Evolutionary conservation across 1,284 basidiomycete species (phyloP).

Genomic region (Sutorius eximius): DNA sequence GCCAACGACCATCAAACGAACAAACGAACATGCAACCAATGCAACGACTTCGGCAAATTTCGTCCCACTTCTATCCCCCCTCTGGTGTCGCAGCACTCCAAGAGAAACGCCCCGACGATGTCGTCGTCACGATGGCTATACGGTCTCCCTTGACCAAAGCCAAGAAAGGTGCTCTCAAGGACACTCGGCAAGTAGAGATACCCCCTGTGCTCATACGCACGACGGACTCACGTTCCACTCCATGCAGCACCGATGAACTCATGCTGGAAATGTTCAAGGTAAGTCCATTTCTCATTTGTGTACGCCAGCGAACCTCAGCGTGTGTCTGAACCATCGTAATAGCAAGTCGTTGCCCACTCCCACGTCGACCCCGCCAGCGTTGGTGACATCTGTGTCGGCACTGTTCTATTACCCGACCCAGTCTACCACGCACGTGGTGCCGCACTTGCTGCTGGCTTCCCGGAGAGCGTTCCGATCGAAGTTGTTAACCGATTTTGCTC

Average conservation of each 20-base stretch:
- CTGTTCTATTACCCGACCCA: conserved; percentile 59
- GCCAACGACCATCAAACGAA: background rate
- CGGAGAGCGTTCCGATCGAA: conserved; percentile 74
- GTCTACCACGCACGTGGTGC: conserved; percentile 71
- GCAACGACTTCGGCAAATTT: conserved; percentile 64
- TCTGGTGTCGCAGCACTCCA: conserved; percentile 47
- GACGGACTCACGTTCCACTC: background rate
- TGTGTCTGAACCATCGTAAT: conserved; percentile 28
- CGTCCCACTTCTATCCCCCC: conserved; percentile 53
- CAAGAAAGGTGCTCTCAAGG: conserved; percentile 79
- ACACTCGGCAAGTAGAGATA: conserved; percentile 52
- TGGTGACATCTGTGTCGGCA: conserved; percentile 80
- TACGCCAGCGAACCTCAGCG: background rate
- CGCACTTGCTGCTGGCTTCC: conserved; percentile 79
- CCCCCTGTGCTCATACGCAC: background rate
- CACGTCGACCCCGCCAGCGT: conserved; percentile 68
- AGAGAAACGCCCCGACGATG: conserved; percentile 65
- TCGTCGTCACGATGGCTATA: conserved; percentile 78
- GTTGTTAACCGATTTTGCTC: conserved; percentile 80
- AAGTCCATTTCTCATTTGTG: conserved; percentile 2
- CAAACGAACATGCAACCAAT: conserved; percentile 24
- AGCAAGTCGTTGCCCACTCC: conserved; percentile 65
- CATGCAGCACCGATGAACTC: conserved; percentile 67
- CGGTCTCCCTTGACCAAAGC: conserved; percentile 76
- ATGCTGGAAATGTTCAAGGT: conserved; percentile 78